Base-by-base conservation (phyloP, 352 stramenopile genomes). In the Globisporangium iwayamae region DNA sequence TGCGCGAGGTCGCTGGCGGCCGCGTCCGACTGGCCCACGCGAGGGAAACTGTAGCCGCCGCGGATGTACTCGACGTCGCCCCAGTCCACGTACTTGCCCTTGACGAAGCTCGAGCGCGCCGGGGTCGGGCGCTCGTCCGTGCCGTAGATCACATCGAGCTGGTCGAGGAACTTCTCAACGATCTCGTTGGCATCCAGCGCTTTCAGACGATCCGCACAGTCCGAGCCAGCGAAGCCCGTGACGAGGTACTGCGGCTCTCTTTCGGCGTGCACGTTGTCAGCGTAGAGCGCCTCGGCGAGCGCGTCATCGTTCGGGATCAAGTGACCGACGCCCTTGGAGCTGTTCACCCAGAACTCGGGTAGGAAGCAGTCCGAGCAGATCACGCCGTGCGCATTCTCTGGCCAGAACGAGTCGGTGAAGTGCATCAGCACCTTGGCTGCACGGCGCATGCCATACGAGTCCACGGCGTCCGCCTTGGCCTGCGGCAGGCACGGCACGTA, bases 321-420 rank as follows among this genome's bases (percentile, higher is more conserved):
- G 39, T 85, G 67, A 8, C 85, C 85, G 30, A 92, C 78, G 25
- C 85, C 85, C 8, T 76, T 62, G 14, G 79, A 87, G 66, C 67
- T 88, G 69, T 94, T 92, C 43, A 92, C 72, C 85, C 85, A 94
- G 47, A 92, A 94, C 70, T 94, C 85, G 11, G 85, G 85, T 66
- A 94, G 36, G 70, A 94, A 94, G 59, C 75, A 87, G 39, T 91
- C 80, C 25, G 83, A 91, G 70, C 85, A 94, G 57, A 94, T 85
- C 41, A 94, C 77, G 41, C 85, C 85, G 60, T 94, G 85, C 9
- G 83, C 76, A 59, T 92, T 78, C 55, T 69, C 72, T 8, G 83
- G 80, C 85, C 85, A 94, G 59, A 92, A 94, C 43, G 68, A 60
- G 39, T 69, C 57, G 16, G 66, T 76, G 63, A 92, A 88, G 62